Percentiles rank a stretch among this genome's conserved stretches.
Conservation (phyloP, 257 asterid species). For the Gentiana macrophylla region DNA sequence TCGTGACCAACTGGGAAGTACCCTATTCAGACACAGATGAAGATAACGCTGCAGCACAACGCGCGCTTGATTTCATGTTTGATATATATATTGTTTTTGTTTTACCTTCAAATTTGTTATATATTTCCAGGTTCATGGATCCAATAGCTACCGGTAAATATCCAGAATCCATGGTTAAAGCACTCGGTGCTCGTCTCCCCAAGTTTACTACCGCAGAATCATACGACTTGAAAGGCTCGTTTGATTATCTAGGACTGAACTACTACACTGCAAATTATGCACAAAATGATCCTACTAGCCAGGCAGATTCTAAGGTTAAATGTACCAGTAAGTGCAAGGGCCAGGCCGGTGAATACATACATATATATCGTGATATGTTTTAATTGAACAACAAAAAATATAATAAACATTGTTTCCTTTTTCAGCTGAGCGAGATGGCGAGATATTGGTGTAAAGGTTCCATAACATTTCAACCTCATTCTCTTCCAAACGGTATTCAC, state of each 20-base stretch:
- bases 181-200: conserved; percentile 13
- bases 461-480: not conserved
- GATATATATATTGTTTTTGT: too few species aligned
- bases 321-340: not conserved
- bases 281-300: not conserved
- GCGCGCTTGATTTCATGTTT: conserved; percentile 17
- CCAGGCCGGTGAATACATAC: not conserved
- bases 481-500: not conserved
- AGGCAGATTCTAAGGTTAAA: not conserved
- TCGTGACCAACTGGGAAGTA: conserved; percentile 14
- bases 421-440: not conserved
- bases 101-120: too few species aligned
- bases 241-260: conserved; percentile 11
- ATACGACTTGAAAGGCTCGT: conserved; percentile 8
- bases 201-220: conserved; percentile 10
- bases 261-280: conserved; percentile 10
- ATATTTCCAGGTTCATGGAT: not conserved
- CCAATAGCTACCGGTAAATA: conserved; percentile 4
- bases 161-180: not conserved
- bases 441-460: not conserved
- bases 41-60: conserved; percentile 8
- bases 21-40: conserved; percentile 8
- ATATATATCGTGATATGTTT: conserved; percentile 5
- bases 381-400: conserved; percentile 6
- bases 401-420: too few species aligned